Conservation (phyloP, 805 yeast genomes). For the Allodekkera sacchari region DNA sequence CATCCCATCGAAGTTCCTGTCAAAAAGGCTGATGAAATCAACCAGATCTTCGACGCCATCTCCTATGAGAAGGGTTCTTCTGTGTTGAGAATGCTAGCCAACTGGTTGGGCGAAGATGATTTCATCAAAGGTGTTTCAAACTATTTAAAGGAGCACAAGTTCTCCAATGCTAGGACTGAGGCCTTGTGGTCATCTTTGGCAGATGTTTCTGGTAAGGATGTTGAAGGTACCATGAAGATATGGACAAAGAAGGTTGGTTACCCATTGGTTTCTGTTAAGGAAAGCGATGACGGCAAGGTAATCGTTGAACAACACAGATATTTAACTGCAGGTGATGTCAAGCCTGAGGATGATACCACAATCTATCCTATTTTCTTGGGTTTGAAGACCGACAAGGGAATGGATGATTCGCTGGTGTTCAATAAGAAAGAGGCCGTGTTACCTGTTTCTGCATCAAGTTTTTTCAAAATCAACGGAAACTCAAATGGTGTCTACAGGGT, state of each 20-base stretch:
- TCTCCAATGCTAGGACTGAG: conserved; percentile 61
- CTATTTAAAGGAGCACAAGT: conserved; percentile 58
- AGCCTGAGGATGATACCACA: conserved; percentile 51
- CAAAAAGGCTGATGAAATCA: conserved; percentile 69
- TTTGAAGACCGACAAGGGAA: conserved; percentile 19
- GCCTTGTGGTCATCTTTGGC: conserved; percentile 66
- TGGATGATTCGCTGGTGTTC: conserved; percentile 22
- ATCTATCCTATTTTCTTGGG: conserved; percentile 51
- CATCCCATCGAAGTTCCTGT: conserved; percentile 88
- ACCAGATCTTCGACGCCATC: conserved; percentile 76
- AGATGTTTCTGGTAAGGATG: conserved; percentile 59
- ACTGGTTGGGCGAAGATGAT: conserved; percentile 58
- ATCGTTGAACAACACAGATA: conserved; percentile 51
- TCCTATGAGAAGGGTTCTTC: conserved; percentile 81
- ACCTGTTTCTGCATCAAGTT: conserved; percentile 13
- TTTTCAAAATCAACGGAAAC: conserved; percentile 44
- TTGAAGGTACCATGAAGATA: conserved; percentile 50
- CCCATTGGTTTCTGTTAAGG: conserved; percentile 54
- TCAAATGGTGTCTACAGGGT: conserved; percentile 49
- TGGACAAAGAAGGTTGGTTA: conserved; percentile 75
- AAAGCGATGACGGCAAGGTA: conserved; percentile 22
- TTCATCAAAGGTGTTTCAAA: conserved; percentile 69
- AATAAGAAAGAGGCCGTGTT: conserved; percentile 16
- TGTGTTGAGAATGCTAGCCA: conserved; percentile 66
- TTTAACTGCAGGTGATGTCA: conserved; percentile 57